Percentiles rank a stretch among this genome's conserved stretches.
Evolutionary conservation across 345 rosid genomes (phyloP).

Genomic region (Eucalyptus microcorys): DNA sequence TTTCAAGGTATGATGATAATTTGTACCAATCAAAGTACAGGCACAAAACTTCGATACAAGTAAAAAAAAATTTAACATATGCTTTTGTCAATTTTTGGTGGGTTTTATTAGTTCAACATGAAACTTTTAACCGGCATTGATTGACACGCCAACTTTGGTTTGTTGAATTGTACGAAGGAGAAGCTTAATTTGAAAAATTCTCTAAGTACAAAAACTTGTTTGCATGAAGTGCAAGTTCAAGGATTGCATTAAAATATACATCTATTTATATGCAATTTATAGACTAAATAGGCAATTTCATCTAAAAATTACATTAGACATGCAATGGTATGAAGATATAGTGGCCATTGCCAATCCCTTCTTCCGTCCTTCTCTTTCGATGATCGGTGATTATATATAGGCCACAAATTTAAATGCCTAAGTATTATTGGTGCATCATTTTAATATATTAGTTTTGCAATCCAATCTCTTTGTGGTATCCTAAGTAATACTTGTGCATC

Average conservation of each 20-base stretch:
- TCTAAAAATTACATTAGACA: not conserved
- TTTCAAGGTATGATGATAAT: not conserved
- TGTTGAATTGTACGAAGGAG: fast-evolving
- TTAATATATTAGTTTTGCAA: not conserved
- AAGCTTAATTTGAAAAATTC: not conserved
- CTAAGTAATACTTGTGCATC: not conserved
- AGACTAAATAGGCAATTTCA: fast-evolving
- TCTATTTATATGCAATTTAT: not conserved
- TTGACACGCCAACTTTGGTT: fast-evolving
- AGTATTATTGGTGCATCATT: not conserved
- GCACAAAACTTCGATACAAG: fast-evolving
- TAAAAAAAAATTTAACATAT: not conserved
- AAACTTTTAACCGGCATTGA: fast-evolving
- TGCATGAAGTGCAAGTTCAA: not conserved
- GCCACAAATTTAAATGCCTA: not conserved
- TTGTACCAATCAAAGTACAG: not conserved
- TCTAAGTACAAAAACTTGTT: fast-evolving
- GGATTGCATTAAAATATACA: not conserved
- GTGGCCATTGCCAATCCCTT: not conserved
- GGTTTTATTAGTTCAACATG: not conserved
- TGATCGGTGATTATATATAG: not conserved
- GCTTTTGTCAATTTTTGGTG: not conserved
- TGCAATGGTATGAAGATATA: not conserved
- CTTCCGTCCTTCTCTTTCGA: not conserved
- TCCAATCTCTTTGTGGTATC: not conserved